Percentiles rank a stretch among this genome's conserved stretches.
These are phyloP conservation scores for Globisporangium recalcitrans DNA, from an alignment of 352 stramenopile species.

Conservation along the genomic window DNA sequence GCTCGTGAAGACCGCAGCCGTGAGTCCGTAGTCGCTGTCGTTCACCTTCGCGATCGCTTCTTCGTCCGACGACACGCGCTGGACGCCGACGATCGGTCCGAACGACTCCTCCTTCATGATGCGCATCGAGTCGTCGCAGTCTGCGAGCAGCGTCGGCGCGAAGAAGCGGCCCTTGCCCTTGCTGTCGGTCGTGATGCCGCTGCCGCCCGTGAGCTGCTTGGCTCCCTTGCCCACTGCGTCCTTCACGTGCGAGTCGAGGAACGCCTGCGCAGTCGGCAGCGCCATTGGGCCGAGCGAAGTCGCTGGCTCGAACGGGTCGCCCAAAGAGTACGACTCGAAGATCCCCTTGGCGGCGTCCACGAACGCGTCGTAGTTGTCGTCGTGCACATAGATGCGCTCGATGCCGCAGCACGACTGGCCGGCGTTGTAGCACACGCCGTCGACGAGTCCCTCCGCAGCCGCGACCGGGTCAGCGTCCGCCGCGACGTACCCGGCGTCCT, in stretches of 20 bases:
- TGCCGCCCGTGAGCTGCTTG: slow-evolving; percentile 35
- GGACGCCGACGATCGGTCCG: slow-evolving; percentile 72
- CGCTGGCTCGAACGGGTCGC: slow-evolving; percentile 50
- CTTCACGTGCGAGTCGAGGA: slow-evolving; percentile 54
- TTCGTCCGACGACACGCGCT: slow-evolving; percentile 62
- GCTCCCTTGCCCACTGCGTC: slow-evolving; percentile 74
- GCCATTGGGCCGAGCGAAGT: slow-evolving; percentile 76
- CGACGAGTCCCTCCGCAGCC: slow-evolving; percentile 65
- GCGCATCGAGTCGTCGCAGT: slow-evolving; percentile 62
- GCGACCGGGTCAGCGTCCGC: slow-evolving; percentile 56
- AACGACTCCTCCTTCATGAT: slow-evolving; percentile 85
- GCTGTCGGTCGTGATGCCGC: slow-evolving; percentile 35
- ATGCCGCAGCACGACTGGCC: slow-evolving; percentile 82
- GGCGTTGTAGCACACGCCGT: slow-evolving; percentile 81
- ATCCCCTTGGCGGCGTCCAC: slow-evolving; percentile 54
- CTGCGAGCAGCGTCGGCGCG: slow-evolving; percentile 63
- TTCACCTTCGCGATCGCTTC: slow-evolving; percentile 80
- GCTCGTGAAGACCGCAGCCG: slow-evolving; percentile 64
- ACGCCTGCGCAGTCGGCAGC: slow-evolving; percentile 36
- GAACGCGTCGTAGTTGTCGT: slow-evolving; percentile 76
- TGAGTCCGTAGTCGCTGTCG: slow-evolving; percentile 76
- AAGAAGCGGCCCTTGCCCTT: slow-evolving; percentile 69
- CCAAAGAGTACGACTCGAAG: slow-evolving; percentile 61
- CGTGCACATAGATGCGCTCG: slow-evolving; percentile 84
- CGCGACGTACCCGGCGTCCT: slow-evolving; percentile 76